Percentiles rank a stretch among this genome's conserved stretches.
Evolutionary conservation across 2,329 filamentous ascomycete genomes (phyloP).

Genomic region (Lanzia echinophila): DNA sequence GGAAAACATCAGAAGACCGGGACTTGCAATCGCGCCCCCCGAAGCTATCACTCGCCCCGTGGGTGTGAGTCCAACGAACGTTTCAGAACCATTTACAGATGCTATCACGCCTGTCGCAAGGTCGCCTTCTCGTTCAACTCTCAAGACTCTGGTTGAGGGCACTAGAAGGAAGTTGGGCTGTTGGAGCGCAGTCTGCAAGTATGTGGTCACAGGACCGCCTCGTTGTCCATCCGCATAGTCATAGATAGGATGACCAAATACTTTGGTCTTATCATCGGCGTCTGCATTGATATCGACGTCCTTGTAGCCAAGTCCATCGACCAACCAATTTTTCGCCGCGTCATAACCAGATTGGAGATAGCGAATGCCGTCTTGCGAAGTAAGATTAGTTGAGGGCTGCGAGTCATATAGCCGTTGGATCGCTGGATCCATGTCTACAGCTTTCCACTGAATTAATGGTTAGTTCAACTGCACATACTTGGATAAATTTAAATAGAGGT

Average conservation of each 20-base stretch:
- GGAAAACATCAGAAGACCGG: slow-evolving; percentile 45
- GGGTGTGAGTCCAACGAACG: slow-evolving; percentile 14
- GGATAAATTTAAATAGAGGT: neutral
- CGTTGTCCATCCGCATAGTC: slow-evolving; percentile 44
- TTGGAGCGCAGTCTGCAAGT: slow-evolving; percentile 41
- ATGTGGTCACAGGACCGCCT: slow-evolving; percentile 43
- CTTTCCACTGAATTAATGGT: slow-evolving; percentile 38
- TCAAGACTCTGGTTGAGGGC: slow-evolving; percentile 38
- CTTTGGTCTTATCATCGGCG: slow-evolving; percentile 39
- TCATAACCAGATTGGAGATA: slow-evolving; percentile 44
- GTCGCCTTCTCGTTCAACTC: slow-evolving; percentile 36
- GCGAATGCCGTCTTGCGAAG: slow-evolving; percentile 39
- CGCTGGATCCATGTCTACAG: slow-evolving; percentile 40
- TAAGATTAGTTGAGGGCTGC: slow-evolving; percentile 38
- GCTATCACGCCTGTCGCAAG: slow-evolving; percentile 38
- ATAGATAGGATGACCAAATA: slow-evolving; percentile 43
- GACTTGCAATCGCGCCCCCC: slow-evolving; percentile 44
- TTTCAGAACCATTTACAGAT: slow-evolving; percentile 27
- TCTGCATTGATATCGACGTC: slow-evolving; percentile 42
- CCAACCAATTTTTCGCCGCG: slow-evolving; percentile 43
- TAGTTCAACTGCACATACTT: neutral
- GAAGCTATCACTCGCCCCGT: slow-evolving; percentile 38
- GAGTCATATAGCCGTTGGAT: slow-evolving; percentile 38
- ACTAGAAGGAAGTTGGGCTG: slow-evolving; percentile 39
- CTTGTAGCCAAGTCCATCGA: slow-evolving; percentile 40